phyloP scores from a whole-genome alignment of 768 basidiomycete species.

The Naganishia kalamii region DNA sequence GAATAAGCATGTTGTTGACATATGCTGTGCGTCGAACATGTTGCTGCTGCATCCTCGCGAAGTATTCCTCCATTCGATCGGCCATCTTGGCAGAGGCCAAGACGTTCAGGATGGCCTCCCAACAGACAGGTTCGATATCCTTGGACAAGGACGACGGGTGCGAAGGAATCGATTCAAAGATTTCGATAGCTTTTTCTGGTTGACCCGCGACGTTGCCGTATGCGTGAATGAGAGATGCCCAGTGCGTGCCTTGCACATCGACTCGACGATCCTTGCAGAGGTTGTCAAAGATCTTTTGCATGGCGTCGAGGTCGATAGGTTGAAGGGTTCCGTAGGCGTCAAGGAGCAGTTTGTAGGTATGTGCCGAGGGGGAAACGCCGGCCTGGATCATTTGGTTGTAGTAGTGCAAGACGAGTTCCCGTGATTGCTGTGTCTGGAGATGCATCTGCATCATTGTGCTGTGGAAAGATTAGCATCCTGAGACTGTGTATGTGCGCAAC shows the following conservation, averaged over 20 bases:
- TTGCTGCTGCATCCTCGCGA: slow-evolving; percentile 56
- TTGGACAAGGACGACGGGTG: slow-evolving; percentile 51
- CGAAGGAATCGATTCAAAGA: slow-evolving; percentile 67
- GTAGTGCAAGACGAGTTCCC: slow-evolving; percentile 67
- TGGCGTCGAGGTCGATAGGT: slow-evolving; percentile 65
- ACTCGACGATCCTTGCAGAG: slow-evolving; percentile 54
- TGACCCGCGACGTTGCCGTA: slow-evolving; percentile 75
- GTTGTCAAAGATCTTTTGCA: slow-evolving; percentile 65
- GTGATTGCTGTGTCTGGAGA: slow-evolving; percentile 79
- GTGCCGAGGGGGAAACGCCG: slow-evolving; percentile 67
- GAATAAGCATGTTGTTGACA: slow-evolving; percentile 79
- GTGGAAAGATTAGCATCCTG: slow-evolving; percentile 9
- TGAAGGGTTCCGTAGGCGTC: slow-evolving; percentile 82
- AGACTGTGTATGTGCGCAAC: background rate
- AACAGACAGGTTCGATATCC: slow-evolving; percentile 70
- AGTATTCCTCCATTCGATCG: slow-evolving; percentile 67
- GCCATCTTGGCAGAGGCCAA: slow-evolving; percentile 69
- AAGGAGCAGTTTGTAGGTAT: slow-evolving; percentile 94
- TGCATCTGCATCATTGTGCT: slow-evolving; percentile 89
- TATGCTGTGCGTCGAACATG: slow-evolving; percentile 89
- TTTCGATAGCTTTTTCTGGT: slow-evolving; percentile 63
- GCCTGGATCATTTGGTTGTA: slow-evolving; percentile 61
- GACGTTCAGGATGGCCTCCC: slow-evolving; percentile 83
- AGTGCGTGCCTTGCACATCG: slow-evolving; percentile 58
- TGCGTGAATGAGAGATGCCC: slow-evolving; percentile 81